A percentile compares a stretch with the other conserved stretches of the same genome.
Evolutionary conservation across 225 moss, liverwort and hornwort genomes (phyloP).

Genomic region (Bryum argenteum): DNA sequence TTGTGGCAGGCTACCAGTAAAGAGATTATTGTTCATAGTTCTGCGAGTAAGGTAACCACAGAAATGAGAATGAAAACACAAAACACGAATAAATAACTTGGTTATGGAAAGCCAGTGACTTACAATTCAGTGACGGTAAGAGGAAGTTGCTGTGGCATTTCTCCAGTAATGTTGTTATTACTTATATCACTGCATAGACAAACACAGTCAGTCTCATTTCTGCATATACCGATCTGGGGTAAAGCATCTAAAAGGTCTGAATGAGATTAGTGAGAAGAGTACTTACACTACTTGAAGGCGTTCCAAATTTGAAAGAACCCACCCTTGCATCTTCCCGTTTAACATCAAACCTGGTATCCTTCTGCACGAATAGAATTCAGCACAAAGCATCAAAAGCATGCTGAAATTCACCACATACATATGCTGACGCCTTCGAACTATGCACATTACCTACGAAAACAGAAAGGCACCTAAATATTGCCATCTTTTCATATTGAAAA

Average conservation of each 20-base stretch:
- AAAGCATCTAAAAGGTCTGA: too few species aligned
- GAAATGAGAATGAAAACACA: background rate
- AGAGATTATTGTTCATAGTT: conserved; percentile 41
- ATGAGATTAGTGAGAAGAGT: background rate
- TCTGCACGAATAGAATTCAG: conserved; percentile 29
- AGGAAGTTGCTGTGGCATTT: conserved; percentile 43
- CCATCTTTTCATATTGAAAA: too few species aligned
- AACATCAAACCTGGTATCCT: conserved; percentile 42
- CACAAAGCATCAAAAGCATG: background rate
- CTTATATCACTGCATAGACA: conserved; percentile 45
- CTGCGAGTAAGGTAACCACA: conserved; percentile 25
- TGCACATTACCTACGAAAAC: too few species aligned
- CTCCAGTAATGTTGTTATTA: conserved; percentile 54
- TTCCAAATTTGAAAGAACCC: conserved; percentile 42
- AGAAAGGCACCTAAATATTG: too few species aligned
- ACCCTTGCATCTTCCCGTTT: conserved; percentile 43
- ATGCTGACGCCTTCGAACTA: too few species aligned
- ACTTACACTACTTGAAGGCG: conserved; percentile 47
- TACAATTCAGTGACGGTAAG: conserved; percentile 42
- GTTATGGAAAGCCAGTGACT: conserved; percentile 6
- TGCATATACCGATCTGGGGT: too few species aligned
- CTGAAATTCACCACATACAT: too few species aligned
- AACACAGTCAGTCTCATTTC: background rate
- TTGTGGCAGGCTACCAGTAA: conserved; percentile 46
- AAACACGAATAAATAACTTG: background rate